phyloP scores from a whole-genome alignment of 1,139 yeast species.

The Yamadazyma friedrichii region DNA sequence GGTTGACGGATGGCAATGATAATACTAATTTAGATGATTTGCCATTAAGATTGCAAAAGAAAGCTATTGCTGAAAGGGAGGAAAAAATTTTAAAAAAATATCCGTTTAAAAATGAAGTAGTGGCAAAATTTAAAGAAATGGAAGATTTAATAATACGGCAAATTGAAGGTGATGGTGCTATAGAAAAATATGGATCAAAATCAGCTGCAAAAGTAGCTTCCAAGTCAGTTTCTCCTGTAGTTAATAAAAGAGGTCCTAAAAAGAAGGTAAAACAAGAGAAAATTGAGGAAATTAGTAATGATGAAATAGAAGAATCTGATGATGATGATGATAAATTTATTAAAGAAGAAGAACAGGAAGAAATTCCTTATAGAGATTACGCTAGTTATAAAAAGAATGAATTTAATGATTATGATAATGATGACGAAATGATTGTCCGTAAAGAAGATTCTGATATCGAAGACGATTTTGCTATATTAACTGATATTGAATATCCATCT shows the following conservation, averaged over 20 bases:
- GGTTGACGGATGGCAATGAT: slow-evolving; percentile 27
- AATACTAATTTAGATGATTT: slow-evolving; percentile 28
- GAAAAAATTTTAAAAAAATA: slow-evolving; percentile 29
- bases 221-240: slow-evolving; percentile 8
- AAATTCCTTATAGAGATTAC: background rate
- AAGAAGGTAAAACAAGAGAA: slow-evolving; percentile 14
- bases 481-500: slow-evolving; percentile 4
- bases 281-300: slow-evolving; percentile 12
- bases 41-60: slow-evolving; percentile 45
- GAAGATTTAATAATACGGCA: slow-evolving; percentile 21
- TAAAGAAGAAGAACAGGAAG: background rate
- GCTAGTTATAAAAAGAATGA: background rate
- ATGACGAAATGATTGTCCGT: slow-evolving; percentile 7
- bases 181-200: no score
- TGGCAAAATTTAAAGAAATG: slow-evolving; percentile 21
- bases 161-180: slow-evolving; percentile 5
- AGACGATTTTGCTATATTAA: slow-evolving; percentile 7
- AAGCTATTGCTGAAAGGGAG: slow-evolving; percentile 42
- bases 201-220: slow-evolving; percentile 7
- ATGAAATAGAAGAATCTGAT: slow-evolving; percentile 6
- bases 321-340: slow-evolving; percentile 9
- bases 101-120: slow-evolving; percentile 36
- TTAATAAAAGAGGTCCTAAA: slow-evolving; percentile 4
- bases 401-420: slow-evolving; percentile 9
- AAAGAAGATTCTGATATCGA: slow-evolving; percentile 8